Evolutionary conservation across 768 basidiomycete genomes (phyloP), one percentile per base, ranked within the genome.

Genomic region (Saitozyma sp.): DNA sequence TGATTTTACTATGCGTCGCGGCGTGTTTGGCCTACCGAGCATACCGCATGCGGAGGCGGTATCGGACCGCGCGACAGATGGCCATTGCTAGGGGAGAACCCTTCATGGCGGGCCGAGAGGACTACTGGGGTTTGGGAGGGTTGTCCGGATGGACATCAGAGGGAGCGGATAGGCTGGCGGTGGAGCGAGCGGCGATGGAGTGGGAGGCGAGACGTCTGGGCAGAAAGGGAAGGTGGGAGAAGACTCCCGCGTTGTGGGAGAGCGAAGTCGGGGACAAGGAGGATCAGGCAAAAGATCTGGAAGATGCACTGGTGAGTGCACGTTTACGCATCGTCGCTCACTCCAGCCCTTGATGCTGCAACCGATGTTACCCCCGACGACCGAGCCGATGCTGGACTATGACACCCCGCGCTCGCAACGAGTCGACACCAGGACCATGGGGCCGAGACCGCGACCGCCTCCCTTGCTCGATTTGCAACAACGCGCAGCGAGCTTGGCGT

Each of bases 71-170:
- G 9, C 66, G 69, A 10, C 71, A 75, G 52, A 50, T 70, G 6
- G 74, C 74, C 17, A 39, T 75, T 16, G 67, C 71, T 17, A 63
- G 74, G 10, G 74, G 74, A 20, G 71, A 73, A 50, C 63, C 10
- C 46, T 68, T 6, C 55, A 56, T 9, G 53, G 45, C 3, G 6
- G 19, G 39, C 10, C 37, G 64, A 16, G 68, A 69, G 8, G 61
- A 70, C 10, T 71, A 63, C 39, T 73, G 71, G 71, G 71, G 74
- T 19, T 46, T 75, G 16, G 67, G 66, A 0, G 68, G 71, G 8
- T 38, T 67, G 6, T 43, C 52, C 45, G 61, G 50, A 37, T 71
- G 63, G 60, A 65, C 62, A 10, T 37, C 54, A 20, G 66, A 61
- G 9, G 63, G 63, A 11, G 51, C 65, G 8, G 66, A 63, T 52